phyloP scores from a whole-genome alignment of 306 rosid genomes.

The Gleditsia sinensis region DNA sequence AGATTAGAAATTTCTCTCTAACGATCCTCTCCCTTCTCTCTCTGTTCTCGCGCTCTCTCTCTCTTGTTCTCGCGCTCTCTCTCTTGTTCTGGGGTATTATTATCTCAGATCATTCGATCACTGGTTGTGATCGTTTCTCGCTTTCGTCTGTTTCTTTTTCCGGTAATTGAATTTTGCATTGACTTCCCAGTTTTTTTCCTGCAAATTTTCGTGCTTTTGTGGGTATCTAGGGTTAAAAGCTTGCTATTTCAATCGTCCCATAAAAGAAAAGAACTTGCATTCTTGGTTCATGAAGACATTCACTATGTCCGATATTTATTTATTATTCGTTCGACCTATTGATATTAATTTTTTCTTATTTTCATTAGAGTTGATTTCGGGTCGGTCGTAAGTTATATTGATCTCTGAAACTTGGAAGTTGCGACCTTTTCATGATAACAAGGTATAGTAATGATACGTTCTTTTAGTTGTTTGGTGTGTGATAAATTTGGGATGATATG shows the following conservation, averaged over 20 bases:
- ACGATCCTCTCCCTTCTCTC: constrained; percentile 38
- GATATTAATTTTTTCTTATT: not conserved
- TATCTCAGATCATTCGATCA: constrained; percentile 40
- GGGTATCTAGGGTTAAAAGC: constrained; percentile 44
- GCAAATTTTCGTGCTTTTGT: constrained; percentile 35
- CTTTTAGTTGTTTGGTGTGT: constrained; percentile 31
- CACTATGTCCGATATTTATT: constrained; percentile 26
- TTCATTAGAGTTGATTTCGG: constrained; percentile 42
- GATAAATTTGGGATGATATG: constrained; percentile 35
- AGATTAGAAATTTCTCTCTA: constrained; percentile 41
- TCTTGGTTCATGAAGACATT: constrained; percentile 35
- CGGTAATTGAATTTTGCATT: constrained; percentile 25
- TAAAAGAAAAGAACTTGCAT: constrained; percentile 43
- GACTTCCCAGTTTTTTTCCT: not conserved
- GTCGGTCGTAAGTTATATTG: constrained; percentile 32
- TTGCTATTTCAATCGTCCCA: constrained; percentile 10
- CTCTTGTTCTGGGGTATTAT: constrained; percentile 29
- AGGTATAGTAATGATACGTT: constrained; percentile 42
- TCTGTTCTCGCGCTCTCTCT: not conserved
- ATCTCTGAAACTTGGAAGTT: constrained; percentile 44
- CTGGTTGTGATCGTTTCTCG: constrained; percentile 38
- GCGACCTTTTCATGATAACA: constrained; percentile 51
- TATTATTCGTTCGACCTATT: constrained; percentile 20
- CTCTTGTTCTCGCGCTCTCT: constrained; percentile 20
- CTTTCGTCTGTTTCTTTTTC: constrained; percentile 25